Base-by-base conservation (phyloP, 306 rosid genomes). In the Ormosia semicastrata region DNA sequence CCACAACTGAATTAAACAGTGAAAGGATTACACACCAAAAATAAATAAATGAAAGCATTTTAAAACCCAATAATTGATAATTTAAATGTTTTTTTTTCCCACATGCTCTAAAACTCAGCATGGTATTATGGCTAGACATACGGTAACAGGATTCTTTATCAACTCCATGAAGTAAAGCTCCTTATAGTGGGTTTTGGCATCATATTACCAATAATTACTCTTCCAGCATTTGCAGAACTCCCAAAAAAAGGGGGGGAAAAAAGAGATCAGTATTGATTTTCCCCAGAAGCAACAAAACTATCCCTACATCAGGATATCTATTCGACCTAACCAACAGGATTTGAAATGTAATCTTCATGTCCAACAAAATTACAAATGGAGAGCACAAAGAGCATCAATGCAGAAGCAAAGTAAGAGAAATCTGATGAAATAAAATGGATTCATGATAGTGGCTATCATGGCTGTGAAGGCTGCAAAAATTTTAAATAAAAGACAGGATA, bases 121-220 rank as follows among this genome's bases (percentile, higher is more conserved):
- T 49, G 49, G 72, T 41, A 70, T 32, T 15, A 58, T 73, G 12
- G 36, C 66, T 72, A 73, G 70, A 64, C 15, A 71, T 64, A 30
- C 46, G 44, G 46, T 47, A 81, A 40, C 11, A 40, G 56, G 73
- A 49, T 67, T 41, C 50, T 64, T 33, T 41, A 68, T 52, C 59
- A 73, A 77, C 53, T 32, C 49, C 65, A 33, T 24, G 52, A 49
- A 78, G 46, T 36, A 7, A n/a, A 73, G 33, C 75, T 63, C 81
- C 80, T 44, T 12, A 33, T 33, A 18, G 74, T 43, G 71, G 76
- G 71, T 30, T 57, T 59, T 57, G 59, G 59, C 66, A 62, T 68
- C 76, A 36, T 58, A 62, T 6, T 73, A 60, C 15, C 78, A 74
- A 79, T 49, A 84, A 58, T 74, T 73, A 66, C 66, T 37, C 68